These are phyloP conservation scores for Pestalotiopsis sp. DNA, from an alignment of 2,329 filamentous ascomycete genomes.

Conservation along the genomic window DNA sequence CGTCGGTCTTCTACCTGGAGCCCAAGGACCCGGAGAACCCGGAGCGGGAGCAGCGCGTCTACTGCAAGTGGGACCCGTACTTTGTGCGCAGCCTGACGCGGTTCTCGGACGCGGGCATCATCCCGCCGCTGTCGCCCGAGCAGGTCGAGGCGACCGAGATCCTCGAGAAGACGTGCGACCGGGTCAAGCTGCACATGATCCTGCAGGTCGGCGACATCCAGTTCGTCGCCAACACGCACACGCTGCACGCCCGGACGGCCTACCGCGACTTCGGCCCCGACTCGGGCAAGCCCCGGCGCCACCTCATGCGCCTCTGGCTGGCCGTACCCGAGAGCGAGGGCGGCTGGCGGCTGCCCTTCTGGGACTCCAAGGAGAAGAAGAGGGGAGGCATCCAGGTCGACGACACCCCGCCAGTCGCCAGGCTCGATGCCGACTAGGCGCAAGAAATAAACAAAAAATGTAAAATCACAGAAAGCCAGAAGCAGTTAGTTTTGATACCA, in stretches of 20 bases:
- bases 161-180: constrained; percentile 75
- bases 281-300: constrained; percentile 68
- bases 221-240: constrained; percentile 78
- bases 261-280: constrained; percentile 69
- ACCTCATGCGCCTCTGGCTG: constrained; percentile 84
- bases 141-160: constrained; percentile 70
- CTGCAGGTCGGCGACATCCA: constrained; percentile 88
- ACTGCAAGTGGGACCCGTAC: constrained; percentile 90
- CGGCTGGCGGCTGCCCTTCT: constrained; percentile 83
- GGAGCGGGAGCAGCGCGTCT: constrained; percentile 65
- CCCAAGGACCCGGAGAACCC: constrained; percentile 38
- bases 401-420: constrained; percentile 73
- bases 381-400: constrained; percentile 87
- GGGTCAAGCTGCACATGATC: constrained; percentile 79
- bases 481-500: not conserved
- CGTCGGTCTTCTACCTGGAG: constrained; percentile 77
- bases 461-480: not conserved
- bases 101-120: constrained; percentile 72
- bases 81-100: constrained; percentile 75
- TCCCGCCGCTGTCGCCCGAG: constrained; percentile 70
- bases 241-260: constrained; percentile 78
- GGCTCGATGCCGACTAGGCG: constrained; percentile 80
- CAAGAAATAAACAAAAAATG: too few species aligned
- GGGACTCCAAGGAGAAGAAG: constrained; percentile 82
- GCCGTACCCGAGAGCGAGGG: constrained; percentile 80